Conservation (phyloP, 345 rosid species). For the Rhodomyrtus tomentosa region DNA sequence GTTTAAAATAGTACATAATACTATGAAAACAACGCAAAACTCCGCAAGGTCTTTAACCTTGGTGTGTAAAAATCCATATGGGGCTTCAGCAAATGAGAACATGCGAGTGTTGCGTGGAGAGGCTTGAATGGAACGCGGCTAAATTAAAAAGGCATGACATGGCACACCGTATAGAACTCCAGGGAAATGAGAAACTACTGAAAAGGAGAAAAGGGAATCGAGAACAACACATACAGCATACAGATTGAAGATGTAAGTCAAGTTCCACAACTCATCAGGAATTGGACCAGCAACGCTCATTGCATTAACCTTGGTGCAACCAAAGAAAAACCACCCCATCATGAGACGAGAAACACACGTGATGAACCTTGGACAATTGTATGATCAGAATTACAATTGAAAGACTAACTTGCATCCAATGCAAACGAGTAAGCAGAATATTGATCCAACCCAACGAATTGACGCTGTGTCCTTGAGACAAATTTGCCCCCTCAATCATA, state of each 20-base stretch:
- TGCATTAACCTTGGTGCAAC: not conserved
- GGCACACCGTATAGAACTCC: not conserved
- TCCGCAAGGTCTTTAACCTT: not conserved
- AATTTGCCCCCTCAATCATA: too few species aligned
- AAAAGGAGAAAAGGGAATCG: not conserved
- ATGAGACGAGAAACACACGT: not conserved
- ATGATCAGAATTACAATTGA: too few species aligned
- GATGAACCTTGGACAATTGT: too few species aligned
- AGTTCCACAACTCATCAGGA: too few species aligned
- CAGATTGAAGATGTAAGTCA: too few species aligned
- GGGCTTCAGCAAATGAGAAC: not conserved
- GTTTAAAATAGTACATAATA: not conserved
- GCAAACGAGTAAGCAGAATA: too few species aligned
- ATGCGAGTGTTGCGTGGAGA: not conserved
- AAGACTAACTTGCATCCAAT: too few species aligned
- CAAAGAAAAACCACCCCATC: not conserved
- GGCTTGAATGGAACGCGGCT: not conserved
- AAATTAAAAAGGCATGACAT: not conserved
- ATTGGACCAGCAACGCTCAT: too few species aligned
- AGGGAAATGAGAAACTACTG: not conserved
- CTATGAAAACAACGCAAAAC: constrained; percentile 20
- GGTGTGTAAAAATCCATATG: not conserved
- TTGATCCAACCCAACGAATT: too few species aligned
- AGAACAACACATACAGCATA: constrained; percentile 5
- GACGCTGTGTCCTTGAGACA: too few species aligned